These are phyloP conservation scores for Cyclocybe cylindracea DNA, from an alignment of 768 basidiomycete genomes.

Conservation along the genomic window DNA sequence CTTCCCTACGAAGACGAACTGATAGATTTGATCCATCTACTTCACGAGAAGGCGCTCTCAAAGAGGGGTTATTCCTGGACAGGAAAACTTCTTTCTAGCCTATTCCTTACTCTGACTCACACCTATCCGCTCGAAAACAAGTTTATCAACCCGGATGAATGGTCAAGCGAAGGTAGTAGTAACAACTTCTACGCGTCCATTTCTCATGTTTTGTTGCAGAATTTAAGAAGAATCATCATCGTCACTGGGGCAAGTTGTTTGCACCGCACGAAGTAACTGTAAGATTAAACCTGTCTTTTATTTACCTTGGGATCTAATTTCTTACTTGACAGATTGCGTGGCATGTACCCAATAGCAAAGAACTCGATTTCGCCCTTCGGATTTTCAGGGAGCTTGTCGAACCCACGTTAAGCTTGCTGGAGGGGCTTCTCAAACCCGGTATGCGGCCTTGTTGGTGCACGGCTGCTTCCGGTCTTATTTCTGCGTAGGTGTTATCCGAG, in stretches of 20 bases:
- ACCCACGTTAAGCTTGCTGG: constrained; percentile 58
- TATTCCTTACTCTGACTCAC: constrained; percentile 73
- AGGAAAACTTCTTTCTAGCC: constrained; percentile 73
- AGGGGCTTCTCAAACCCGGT: constrained; percentile 57
- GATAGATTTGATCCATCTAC: constrained; percentile 56
- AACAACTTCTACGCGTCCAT: neutral
- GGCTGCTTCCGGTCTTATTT: constrained; percentile 1
- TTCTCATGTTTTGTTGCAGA: constrained; percentile 37
- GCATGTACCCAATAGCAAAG: constrained; percentile 73
- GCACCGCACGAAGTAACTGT: constrained; percentile 70
- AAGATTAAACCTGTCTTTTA: constrained; percentile 12
- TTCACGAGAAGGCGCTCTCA: constrained; percentile 72
- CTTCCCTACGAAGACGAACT: constrained; percentile 65
- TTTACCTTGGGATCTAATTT: neutral
- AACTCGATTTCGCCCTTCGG: constrained; percentile 73
- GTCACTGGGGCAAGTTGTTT: constrained; percentile 81
- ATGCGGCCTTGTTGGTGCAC: constrained; percentile 14
- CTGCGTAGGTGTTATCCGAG: constrained; percentile 42
- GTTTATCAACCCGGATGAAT: constrained; percentile 78
- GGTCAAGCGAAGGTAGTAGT: constrained; percentile 64
- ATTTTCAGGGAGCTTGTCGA: constrained; percentile 69
- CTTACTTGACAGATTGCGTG: constrained; percentile 56
- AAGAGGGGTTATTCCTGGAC: constrained; percentile 85
- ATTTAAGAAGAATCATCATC: constrained; percentile 68
- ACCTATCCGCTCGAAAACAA: constrained; percentile 81